Percentiles rank a stretch among this genome's conserved stretches.
Conservation (phyloP, 768 basidiomycete species). For the Boletus reticuloceps region DNA sequence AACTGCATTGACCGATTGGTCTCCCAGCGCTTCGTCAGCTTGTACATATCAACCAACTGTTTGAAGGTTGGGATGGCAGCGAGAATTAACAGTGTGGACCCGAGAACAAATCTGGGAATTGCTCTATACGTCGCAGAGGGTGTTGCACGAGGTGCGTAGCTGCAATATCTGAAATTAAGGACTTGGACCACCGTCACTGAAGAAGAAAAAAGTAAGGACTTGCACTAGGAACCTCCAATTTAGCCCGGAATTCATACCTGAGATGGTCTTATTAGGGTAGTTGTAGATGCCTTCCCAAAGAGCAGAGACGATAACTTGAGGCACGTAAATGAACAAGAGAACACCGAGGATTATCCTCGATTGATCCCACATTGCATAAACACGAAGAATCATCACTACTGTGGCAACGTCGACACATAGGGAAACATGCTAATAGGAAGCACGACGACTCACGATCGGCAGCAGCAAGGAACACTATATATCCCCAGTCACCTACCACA, state of each 20-base stretch:
- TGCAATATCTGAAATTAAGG: conserved; percentile 1
- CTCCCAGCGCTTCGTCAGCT: conserved; percentile 7
- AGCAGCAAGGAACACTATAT: conserved; percentile 3
- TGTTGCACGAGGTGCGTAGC: not conserved
- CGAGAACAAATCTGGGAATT: conserved; percentile 4
- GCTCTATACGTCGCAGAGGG: not conserved
- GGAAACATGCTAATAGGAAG: not conserved
- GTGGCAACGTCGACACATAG: not conserved
- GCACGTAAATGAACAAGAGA: conserved; percentile 1
- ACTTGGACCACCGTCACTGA: not conserved
- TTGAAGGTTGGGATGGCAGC: not conserved
- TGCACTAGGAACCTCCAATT: too few relatives aligned
- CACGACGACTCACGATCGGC: conserved; percentile 8
- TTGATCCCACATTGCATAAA: conserved; percentile 12
- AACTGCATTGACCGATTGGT: conserved; percentile 1
- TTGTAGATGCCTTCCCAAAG: conserved; percentile 4
- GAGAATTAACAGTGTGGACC: not conserved
- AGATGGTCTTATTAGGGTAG: not conserved
- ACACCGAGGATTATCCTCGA: conserved; percentile 5
- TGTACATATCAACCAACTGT: conserved; percentile 1
- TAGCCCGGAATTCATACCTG: not conserved
- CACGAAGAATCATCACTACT: conserved; percentile 20
- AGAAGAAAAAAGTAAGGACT: not conserved
- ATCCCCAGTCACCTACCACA: conserved; percentile 1
- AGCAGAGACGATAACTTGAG: not conserved